Evolutionary conservation across 1,139 yeast genomes (phyloP), one percentile per base, ranked within the genome.

Genomic region (Wickerhamomyces sp.): DNA sequence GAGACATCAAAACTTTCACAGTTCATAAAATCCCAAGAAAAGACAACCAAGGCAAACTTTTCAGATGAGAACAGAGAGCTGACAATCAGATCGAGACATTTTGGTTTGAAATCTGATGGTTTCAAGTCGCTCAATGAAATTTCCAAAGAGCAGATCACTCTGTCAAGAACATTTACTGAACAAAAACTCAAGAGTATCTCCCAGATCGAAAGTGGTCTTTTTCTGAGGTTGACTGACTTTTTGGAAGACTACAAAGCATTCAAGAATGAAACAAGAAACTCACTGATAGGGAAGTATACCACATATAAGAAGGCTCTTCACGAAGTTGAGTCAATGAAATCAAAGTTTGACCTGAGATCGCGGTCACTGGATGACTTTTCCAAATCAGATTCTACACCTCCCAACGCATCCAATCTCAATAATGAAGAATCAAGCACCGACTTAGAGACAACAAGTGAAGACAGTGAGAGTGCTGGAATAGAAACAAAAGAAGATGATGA

Each of bases 401-500:
- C n/a, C n/a, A n/a, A n/a, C n/a, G n/a, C n/a, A n/a, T n/a, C n/a
- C n/a, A 44, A 27, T 33, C 44, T 36, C 23, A 18, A 18, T 18
- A 42, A 50, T 36, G 37, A 41, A 34, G 6, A 11, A 18, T 26
- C 31, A 42, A 29, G 13, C 27, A 27, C 4, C 37, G 27, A 34
- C 36, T 36, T n/a, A 32, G 18, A 15, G 36, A 14, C 27, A 34
- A 23, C 14, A 31, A 26, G 23, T 15, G 18, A 29, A 6, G 6
- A 45, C 27, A 44, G 45, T 23, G 32, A 43, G 18, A 45, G 44
- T 18, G 46, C 46, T n/a, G 39, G 43, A 8, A 36, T 32, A 14
- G 37, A 51, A 10, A 57, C 49, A 39, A 51, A 50, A 32, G 48
- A 49, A 7, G 48, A 52, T 13, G 60, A 57, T 14, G 50, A 55